A percentile compares a stretch with the other conserved stretches of the same genome.
Conservation (phyloP, 2,329 filamentous ascomycete species). For the Exophiala calicioides region DNA sequence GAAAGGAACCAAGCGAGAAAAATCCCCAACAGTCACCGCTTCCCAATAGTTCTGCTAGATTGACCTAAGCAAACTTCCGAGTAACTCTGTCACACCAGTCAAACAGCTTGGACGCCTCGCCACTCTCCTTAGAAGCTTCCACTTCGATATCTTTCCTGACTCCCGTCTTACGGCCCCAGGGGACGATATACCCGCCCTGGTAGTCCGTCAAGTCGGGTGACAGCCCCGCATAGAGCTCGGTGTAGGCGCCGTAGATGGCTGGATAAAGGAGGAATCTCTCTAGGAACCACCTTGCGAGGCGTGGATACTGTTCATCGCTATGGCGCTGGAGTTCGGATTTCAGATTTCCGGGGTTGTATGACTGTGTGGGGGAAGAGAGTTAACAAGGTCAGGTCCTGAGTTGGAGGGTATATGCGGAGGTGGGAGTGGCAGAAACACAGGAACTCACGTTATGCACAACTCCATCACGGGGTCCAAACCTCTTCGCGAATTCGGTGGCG, state of each 20-base stretch:
- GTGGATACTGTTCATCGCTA: not conserved
- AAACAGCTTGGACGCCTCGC: slow-evolving; percentile 18
- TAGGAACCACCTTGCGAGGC: slow-evolving; percentile 1
- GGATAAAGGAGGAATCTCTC: slow-evolving; percentile 31
- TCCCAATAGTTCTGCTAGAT: not conserved
- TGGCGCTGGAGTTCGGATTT: slow-evolving; percentile 41
- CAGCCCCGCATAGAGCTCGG: slow-evolving; percentile 50
- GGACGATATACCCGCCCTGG: slow-evolving; percentile 44
- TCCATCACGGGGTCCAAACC: slow-evolving; percentile 14
- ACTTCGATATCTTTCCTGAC: slow-evolving; percentile 10
- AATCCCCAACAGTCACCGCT: not conserved
- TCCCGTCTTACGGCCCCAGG: slow-evolving; percentile 45
- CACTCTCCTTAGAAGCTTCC: slow-evolving; percentile 15
- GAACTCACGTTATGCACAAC: slow-evolving; percentile 26
- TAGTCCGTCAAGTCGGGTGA: slow-evolving; percentile 43
- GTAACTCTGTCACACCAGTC: slow-evolving; percentile 26
- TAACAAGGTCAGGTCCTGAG: not conserved
- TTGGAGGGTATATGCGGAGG: not conserved
- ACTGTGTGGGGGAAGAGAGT: not conserved
- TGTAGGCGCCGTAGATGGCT: slow-evolving; percentile 48
- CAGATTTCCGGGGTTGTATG: slow-evolving; percentile 46
- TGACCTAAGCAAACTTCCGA: slow-evolving; percentile 11
- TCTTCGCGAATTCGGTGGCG: slow-evolving; percentile 21
- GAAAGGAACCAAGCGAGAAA: too few relatives aligned
- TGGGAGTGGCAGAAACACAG: not conserved